These are phyloP conservation scores for Hibiscus syriacus DNA, from an alignment of 345 rosid species.

Conservation along the genomic window DNA sequence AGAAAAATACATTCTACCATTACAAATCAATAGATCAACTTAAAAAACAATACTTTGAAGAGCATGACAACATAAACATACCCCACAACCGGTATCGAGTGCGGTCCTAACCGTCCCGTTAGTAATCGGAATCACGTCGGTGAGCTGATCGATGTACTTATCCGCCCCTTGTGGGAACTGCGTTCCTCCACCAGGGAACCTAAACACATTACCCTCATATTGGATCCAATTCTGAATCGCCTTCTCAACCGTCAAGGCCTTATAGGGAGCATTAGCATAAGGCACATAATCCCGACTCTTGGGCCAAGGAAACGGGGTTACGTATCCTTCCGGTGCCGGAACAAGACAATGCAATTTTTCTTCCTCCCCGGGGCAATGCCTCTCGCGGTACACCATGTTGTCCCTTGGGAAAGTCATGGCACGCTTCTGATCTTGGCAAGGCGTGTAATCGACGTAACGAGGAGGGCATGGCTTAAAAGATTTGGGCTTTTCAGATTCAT, in stretches of 20 bases:
- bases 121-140: conserved; percentile 75
- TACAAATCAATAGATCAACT: neutral
- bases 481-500: no score
- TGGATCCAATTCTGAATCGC: conserved; percentile 99
- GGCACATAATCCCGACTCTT: conserved; percentile 97
- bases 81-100: no score
- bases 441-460: conserved; percentile 75
- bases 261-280: conserved; percentile 93
- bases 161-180: no score
- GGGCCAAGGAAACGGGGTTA: conserved; percentile 96
- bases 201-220: conserved; percentile 89
- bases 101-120: no score
- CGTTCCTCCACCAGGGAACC: conserved; percentile 98
- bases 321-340: conserved; percentile 86
- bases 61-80: conserved; percentile 24
- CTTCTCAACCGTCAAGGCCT: conserved; percentile 95
- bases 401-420: conserved; percentile 97
- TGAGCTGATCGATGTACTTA: conserved; percentile 87
- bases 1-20: no score
- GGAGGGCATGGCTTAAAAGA: conserved; percentile 58
- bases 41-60: neutral
- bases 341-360: no score
- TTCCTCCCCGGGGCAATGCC: conserved; percentile 72
- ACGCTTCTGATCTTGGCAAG: no score
- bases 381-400: conserved; percentile 80